Conservation (phyloP, 2,329 filamentous ascomycete species). For the Fusarium sp. region DNA sequence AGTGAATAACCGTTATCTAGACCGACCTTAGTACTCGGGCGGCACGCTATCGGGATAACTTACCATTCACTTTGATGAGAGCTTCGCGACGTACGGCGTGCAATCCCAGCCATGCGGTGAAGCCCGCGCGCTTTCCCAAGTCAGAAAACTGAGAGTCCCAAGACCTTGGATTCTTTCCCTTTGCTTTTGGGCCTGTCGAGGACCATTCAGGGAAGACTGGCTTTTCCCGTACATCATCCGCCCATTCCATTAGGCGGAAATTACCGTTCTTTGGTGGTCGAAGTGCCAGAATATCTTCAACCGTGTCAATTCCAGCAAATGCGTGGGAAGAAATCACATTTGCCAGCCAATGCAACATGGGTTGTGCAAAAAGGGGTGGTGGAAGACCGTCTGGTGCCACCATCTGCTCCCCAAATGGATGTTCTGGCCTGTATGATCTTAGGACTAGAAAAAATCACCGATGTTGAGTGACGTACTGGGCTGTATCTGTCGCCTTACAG, state of each 20-base stretch:
- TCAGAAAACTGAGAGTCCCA: not conserved
- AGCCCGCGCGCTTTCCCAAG: not conserved
- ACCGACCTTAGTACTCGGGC: slow-evolving; percentile 39
- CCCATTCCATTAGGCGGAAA: not conserved
- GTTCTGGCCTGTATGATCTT: not conserved
- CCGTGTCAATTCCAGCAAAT: not conserved
- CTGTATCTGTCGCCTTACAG: not conserved
- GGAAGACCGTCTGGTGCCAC: not conserved
- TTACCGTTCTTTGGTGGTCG: not conserved
- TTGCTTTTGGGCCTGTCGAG: not conserved
- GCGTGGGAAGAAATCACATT: not conserved
- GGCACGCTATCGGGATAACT: not conserved
- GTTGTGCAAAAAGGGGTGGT: not conserved
- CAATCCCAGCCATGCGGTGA: not conserved
- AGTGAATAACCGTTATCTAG: slow-evolving; percentile 18
- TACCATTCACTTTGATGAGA: slow-evolving; percentile 13
- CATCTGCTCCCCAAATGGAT: not conserved
- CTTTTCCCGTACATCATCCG: not conserved
- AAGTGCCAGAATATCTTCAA: not conserved
- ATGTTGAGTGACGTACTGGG: not conserved
- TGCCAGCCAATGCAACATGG: not conserved
- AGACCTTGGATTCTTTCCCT: not conserved
- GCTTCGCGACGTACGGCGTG: not conserved
- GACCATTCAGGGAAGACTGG: not conserved
- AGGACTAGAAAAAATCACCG: not conserved